Percentiles rank a stretch among this genome's conserved stretches.
These are phyloP conservation scores for Leccinum subrobustum DNA, from an alignment of 1,284 basidiomycete species.

Conservation along the genomic window DNA sequence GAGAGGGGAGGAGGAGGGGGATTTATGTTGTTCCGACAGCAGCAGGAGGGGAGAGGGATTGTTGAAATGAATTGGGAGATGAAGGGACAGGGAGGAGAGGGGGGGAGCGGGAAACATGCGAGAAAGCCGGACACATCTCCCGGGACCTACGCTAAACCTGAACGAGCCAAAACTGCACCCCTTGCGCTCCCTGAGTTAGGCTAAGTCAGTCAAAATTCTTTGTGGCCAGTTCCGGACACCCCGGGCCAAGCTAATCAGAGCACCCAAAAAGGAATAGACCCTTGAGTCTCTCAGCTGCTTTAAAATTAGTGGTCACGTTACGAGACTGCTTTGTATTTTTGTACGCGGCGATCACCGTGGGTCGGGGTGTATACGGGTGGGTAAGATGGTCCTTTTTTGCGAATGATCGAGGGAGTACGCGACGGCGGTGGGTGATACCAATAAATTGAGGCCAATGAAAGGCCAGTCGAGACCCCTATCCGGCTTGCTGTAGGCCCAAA, in stretches of 20 bases:
- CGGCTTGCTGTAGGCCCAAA: constrained; percentile 15
- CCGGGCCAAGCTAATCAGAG: neutral
- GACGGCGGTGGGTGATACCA: neutral
- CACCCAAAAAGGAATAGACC: neutral
- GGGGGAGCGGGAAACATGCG: neutral
- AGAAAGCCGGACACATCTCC: neutral
- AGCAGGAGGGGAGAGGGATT: neutral
- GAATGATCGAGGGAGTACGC: neutral
- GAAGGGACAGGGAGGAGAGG: neutral
- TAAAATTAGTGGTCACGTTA: neutral
- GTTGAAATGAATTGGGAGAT: neutral
- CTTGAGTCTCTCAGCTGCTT: neutral
- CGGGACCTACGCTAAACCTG: neutral
- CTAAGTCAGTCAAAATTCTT: neutral
- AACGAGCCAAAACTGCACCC: neutral
- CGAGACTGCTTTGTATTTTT: neutral
- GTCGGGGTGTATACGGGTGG: neutral
- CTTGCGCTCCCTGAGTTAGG: neutral
- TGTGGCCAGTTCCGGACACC: neutral
- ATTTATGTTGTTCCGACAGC: neutral
- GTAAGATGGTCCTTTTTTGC: neutral
- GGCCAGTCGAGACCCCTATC: neutral
- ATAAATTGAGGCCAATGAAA: neutral
- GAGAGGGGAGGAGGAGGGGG: neutral
- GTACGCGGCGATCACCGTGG: neutral